These are phyloP conservation scores for Saccharomycopsis microspora DNA, from an alignment of 805 yeast species.

Conservation along the genomic window DNA sequence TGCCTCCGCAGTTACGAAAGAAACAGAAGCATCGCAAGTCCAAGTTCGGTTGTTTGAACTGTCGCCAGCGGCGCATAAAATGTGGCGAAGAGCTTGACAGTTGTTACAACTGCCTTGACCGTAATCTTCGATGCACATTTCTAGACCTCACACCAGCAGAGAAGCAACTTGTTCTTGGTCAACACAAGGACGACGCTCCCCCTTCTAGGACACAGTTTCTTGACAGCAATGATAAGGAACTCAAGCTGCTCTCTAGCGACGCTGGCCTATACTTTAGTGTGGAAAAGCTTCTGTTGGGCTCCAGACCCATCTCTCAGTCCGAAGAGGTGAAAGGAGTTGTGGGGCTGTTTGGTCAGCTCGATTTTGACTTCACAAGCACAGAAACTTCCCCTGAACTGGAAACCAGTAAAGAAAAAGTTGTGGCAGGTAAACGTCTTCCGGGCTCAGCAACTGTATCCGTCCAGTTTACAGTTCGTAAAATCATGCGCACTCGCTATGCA, in stretches of 20 bases:
- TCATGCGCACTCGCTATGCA: no score
- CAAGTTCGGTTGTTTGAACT: slow-evolving; percentile 15
- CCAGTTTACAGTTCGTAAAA: no score
- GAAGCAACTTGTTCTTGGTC: slow-evolving; percentile 2
- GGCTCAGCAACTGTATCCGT: no score
- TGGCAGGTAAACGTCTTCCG: no score
- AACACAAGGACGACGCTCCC: not conserved
- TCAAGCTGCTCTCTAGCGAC: not conserved
- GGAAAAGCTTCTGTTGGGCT: not conserved
- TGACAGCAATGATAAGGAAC: not conserved
- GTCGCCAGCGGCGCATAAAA: slow-evolving; percentile 14
- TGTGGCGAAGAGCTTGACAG: slow-evolving; percentile 16
- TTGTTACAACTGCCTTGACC: slow-evolving; percentile 15
- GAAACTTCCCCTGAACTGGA: no score
- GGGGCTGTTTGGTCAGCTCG: not conserved
- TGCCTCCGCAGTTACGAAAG: not conserved
- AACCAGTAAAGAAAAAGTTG: no score
- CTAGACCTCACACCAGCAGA: slow-evolving; percentile 7
- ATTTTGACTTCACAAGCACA: not conserved
- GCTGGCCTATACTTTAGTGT: not conserved
- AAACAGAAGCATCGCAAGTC: slow-evolving; percentile 11
- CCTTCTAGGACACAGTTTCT: not conserved
- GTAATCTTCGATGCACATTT: slow-evolving; percentile 10
- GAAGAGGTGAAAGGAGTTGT: not conserved
- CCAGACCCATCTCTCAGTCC: not conserved